Base-by-base conservation (phyloP, 179 eudicot species). In the Heliamphora pulchella region DNA sequence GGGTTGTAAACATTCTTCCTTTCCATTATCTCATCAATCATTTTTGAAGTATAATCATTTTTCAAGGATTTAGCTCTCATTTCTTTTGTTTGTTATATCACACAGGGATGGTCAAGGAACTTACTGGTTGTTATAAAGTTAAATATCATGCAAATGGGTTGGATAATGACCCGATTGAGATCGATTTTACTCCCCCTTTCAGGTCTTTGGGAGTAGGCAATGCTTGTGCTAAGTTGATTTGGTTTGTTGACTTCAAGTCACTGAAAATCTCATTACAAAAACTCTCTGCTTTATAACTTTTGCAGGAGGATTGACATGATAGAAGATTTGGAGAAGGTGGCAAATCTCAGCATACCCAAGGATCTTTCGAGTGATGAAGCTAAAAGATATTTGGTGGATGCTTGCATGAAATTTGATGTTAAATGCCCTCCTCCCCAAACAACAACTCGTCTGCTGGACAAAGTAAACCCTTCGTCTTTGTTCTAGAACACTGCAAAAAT, bases 181-280 rank as follows among this genome's bases (percentile, higher is more conserved):
- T 96, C 59, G 98, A 96, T 80, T 96, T 96, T 74, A 96, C 98
- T 59, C 99, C 99, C 57, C 99, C 98, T 76, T 96, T 94, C 94
- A 94, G 98, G 99, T 94, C 22, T 65, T 61, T 79, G 71, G 43
- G 77, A 31, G 74, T 48, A 72, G 44, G 53, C 75, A 65, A 76
- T 46, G 57, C 57, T 76, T 63, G 39, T 13, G 57, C 47, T n/a
- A 46, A 61, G 22, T 22, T 18, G 41, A 64, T 9, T 64, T 11
- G 8, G 10, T 64, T 4, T 20, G 41, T 71, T 55, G 61, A 43
- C 46, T 44, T 58, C 41, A 44, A 31, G 20, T 54, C 44, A 18
- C 51, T 8, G 17, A 20, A 54, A 66, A 71, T 17, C 20, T 39
- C 13, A 43, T 41, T 53, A 4, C 61, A 15, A 14, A 64, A 68